Base-by-base conservation (phyloP, 257 asterid genomes). In the Euphrasia confusa region DNA sequence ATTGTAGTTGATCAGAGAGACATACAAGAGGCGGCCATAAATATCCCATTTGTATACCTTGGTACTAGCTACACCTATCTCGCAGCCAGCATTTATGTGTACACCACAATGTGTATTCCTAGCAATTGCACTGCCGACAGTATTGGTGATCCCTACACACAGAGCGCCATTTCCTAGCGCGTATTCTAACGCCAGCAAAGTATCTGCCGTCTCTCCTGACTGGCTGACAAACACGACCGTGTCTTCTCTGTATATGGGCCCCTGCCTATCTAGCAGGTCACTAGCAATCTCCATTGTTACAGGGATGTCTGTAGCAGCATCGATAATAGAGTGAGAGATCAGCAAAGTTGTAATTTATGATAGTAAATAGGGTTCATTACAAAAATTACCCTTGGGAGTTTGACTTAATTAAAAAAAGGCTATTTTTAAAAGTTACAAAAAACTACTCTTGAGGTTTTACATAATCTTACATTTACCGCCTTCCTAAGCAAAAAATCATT, bases 41-140 rank as follows among this genome's bases (percentile, higher is more conserved):
- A 37, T 37, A 37, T 37, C 9, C 10, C 42, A 44, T 21, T 21
- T 69, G 2, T 68, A 50, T 65, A 87, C 99, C 96, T 92, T 92
- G 58, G 99, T 89, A 70, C 99, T 92, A 30, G 99, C 99, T 30
- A 92, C 99, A 54, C 99, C 99, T 67, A 92, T 92, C 80, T 92
- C 99, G 68, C 96, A 87, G 52, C 99, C 99, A 63, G 99, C 99
- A 79, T 92, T 92, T 65, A 92, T 83, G 77, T 92, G 99, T 71
- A 92, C 88, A 60, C 99, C 97, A 26, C 97, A 93, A 64, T 93
- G 95, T 37, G 99, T 93, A 68, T 83, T 79, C 82, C 99, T 81
- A 65, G 99, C 99, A 73, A 92, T 91, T 63, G 97, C 99, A 82
- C 99, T 92, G 64, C 99, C 89, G 66, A 92, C 99, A 32, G 99